Percentiles rank a stretch among this genome's conserved stretches.
Conservation (phyloP, 2,329 filamentous ascomycete species). For the Aspergillus sp. region DNA sequence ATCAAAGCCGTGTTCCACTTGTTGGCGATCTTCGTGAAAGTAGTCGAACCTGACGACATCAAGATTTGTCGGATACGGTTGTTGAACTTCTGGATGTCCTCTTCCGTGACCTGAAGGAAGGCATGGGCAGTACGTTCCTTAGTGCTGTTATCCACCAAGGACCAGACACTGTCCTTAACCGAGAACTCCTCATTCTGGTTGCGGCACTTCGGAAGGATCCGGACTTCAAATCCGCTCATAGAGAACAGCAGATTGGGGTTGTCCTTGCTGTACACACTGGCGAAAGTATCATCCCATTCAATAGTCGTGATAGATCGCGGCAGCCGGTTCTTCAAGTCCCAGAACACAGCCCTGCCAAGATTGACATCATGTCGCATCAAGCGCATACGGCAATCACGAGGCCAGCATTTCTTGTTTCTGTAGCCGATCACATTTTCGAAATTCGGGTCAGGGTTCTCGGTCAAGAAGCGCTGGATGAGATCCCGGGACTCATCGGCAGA, state of each 20-base stretch:
- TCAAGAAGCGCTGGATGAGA: conserved; percentile 94
- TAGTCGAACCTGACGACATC: conserved; percentile 99
- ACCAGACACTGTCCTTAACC: conserved; percentile 98
- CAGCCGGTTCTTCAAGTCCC: conserved; percentile 96
- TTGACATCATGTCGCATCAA: conserved; percentile 99
- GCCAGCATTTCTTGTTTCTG: conserved; percentile 99
- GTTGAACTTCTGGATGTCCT: conserved; percentile 98
- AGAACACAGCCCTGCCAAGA: conserved; percentile 93
- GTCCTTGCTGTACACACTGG: conserved; percentile 95
- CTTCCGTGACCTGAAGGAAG: conserved; percentile 95
- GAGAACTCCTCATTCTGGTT: conserved; percentile 96
- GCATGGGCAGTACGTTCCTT: conserved; percentile 97
- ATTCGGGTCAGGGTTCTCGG: conserved; percentile 96
- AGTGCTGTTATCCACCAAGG: conserved; percentile 89
- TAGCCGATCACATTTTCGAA: conserved; percentile 99
- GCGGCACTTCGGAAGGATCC: conserved; percentile 89
- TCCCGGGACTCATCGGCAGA: conserved; percentile 91
- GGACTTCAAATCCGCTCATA: conserved; percentile 97
- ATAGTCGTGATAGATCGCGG: conserved; percentile 94
- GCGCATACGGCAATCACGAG: conserved; percentile 93
- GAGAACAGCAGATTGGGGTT: conserved; percentile 97
- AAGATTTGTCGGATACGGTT: conserved; percentile 97
- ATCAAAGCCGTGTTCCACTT: conserved; percentile 99
- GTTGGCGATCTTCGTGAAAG: conserved; percentile 99
- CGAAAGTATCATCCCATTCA: conserved; percentile 98